Evolutionary conservation across 805 yeast genomes (phyloP), one percentile per base, ranked within the genome.

Genomic region (Metschnikowia dekortorum): DNA sequence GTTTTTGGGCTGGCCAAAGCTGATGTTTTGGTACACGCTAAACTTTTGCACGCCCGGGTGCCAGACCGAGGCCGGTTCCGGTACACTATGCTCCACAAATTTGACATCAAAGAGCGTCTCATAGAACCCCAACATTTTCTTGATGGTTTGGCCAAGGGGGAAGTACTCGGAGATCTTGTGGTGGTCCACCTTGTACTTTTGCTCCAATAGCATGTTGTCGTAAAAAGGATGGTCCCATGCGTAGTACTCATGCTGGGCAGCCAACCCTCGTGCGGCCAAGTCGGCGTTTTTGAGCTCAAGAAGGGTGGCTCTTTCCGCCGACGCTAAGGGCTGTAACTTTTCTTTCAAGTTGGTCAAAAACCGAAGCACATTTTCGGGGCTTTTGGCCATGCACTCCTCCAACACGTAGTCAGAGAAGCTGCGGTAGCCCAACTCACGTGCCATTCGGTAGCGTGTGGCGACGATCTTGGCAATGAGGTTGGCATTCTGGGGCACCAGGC

Each of bases 381-480:
- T 75, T 61, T 88, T 85, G 39, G 96, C 96, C 91, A 89, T 85
- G 64, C 89, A 79, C 48, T 82, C 85, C 54, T 88, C 92, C 55
- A 89, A 73, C 33, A 83, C 79, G 61, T 78, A 87, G 48, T 83
- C 85, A 1, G 94, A 82, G 65, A 79, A 89, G 49, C 80, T 80
- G 8, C 76, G 66, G 66, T 85, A 89, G 18, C 90, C 94, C 60
- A 88, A 71, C 7, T 79, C 51, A 40, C 76, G 61, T 1, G 95
- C 89, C 49, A 84, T 67, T 58, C 84, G 69, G 33, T 78, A 79
- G 61, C 96, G 79, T 47, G 83, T 59, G 55, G 75, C 69, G 46
- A 89, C 78, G 7, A 91, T 83, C 50, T 83, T 75, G 16, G 70
- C 64, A 46, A 89, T 73, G 38, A 88, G 65, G 0, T 73, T 78